phyloP scores from a whole-genome alignment of 148 eudicot species.

The Chenopodium suecicum region DNA sequence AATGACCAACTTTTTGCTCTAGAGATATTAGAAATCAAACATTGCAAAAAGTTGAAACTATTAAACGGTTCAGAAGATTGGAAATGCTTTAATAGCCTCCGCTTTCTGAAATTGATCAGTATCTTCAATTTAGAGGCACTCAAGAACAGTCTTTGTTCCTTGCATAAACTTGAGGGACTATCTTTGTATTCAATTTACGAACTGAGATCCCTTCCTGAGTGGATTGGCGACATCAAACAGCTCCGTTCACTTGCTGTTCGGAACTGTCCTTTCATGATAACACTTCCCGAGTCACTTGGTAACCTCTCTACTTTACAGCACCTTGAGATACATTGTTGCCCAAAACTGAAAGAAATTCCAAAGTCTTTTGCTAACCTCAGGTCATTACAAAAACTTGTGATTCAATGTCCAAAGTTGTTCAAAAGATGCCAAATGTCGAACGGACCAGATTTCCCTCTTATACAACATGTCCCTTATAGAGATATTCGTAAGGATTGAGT shows the following conservation, averaged over 20 bases:
- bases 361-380: no score
- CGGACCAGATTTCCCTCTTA: no score
- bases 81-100: not conserved
- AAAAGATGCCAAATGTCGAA: no score
- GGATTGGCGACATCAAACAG: not conserved
- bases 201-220: not conserved
- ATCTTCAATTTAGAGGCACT: not conserved
- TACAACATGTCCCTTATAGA: no score
- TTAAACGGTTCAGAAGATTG: not conserved
- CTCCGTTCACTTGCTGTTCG: not conserved
- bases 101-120: not conserved
- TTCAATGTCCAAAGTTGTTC: no score
- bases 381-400: no score
- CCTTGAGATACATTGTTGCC: not conserved
- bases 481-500: no score
- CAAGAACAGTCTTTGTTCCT: not conserved
- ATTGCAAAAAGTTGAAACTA: not conserved
- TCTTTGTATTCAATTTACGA: not conserved
- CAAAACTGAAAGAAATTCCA: not conserved
- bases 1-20: not conserved
- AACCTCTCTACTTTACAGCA: not conserved
- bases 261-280: not conserved
- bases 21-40: not conserved
- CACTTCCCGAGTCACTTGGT: not conserved
- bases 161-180: not conserved